These are phyloP conservation scores for Debaryomycetaceae sp. DNA, from an alignment of 1,139 yeast genomes.

Conservation along the genomic window DNA sequence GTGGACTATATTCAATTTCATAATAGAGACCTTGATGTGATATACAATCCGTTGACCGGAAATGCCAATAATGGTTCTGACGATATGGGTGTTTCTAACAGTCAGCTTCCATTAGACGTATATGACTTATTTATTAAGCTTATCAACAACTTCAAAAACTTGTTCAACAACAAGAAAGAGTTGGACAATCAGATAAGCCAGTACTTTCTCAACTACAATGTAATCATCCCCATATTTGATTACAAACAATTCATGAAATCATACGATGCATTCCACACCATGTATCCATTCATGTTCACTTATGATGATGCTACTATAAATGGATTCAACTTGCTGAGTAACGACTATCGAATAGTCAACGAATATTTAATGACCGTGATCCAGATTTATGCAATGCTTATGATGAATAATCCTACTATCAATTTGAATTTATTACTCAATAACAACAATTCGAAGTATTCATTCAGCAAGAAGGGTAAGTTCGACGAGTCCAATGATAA, in stretches of 20 bases:
- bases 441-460: slow-evolving; percentile 36
- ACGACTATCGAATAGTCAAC: slow-evolving; percentile 50
- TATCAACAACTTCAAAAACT: slow-evolving; percentile 44
- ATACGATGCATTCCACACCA: slow-evolving; percentile 56
- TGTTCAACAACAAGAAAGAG: slow-evolving; percentile 42
- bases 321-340: slow-evolving; percentile 49
- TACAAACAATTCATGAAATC: slow-evolving; percentile 54
- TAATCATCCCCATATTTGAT: slow-evolving; percentile 60
- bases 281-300: slow-evolving; percentile 52
- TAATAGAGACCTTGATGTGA: slow-evolving; percentile 39
- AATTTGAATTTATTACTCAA: slow-evolving; percentile 40
- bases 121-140: slow-evolving; percentile 46
- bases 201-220: slow-evolving; percentile 55
- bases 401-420: slow-evolving; percentile 47
- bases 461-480: slow-evolving; percentile 16
- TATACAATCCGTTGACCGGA: slow-evolving; percentile 44
- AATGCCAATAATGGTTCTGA: slow-evolving; percentile 19
- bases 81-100: slow-evolving; percentile 17
- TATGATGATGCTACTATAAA: slow-evolving; percentile 49
- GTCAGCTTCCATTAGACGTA: slow-evolving; percentile 37
- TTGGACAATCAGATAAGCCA: slow-evolving; percentile 52
- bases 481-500: slow-evolving; percentile 12
- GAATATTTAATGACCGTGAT: slow-evolving; percentile 47
- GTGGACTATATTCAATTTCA: slow-evolving; percentile 38
- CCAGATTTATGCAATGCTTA: slow-evolving; percentile 46